phyloP scores from a whole-genome alignment of 495 filamentous ascomycete genomes.

The Xylaria castorea region DNA sequence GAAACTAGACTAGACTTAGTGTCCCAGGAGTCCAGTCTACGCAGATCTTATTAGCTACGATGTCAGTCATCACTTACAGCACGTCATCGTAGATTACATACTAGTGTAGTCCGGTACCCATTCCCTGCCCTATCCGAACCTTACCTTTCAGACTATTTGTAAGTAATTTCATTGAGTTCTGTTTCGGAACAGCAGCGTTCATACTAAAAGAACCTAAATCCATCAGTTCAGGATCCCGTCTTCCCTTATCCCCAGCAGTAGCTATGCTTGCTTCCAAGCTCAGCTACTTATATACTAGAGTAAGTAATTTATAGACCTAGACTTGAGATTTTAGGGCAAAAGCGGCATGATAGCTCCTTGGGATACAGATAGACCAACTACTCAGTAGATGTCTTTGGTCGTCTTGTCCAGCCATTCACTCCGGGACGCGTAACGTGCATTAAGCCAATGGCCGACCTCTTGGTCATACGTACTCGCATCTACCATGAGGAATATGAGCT shows the following conservation, averaged over 20 bases:
- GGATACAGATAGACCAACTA: background rate
- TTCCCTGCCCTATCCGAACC: background rate
- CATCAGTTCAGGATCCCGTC: background rate
- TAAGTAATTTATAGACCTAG: background rate
- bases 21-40: background rate
- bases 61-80: background rate
- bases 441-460: background rate
- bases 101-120: background rate
- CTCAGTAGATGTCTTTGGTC: background rate
- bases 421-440: background rate
- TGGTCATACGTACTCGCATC: background rate
- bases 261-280: background rate
- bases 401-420: background rate
- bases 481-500: background rate
- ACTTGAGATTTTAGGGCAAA: background rate
- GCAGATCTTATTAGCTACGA: background rate
- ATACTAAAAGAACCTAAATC: background rate
- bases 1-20: background rate
- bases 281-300: background rate
- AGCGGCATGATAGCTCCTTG: background rate
- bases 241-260: background rate
- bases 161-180: background rate
- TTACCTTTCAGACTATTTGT: background rate
- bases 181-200: background rate
- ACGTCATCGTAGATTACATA: background rate